Percentiles rank a stretch among this genome's conserved stretches.
phyloP scores from a whole-genome alignment of 2,329 filamentous ascomycete species.

The Aureobasidium sp. region DNA sequence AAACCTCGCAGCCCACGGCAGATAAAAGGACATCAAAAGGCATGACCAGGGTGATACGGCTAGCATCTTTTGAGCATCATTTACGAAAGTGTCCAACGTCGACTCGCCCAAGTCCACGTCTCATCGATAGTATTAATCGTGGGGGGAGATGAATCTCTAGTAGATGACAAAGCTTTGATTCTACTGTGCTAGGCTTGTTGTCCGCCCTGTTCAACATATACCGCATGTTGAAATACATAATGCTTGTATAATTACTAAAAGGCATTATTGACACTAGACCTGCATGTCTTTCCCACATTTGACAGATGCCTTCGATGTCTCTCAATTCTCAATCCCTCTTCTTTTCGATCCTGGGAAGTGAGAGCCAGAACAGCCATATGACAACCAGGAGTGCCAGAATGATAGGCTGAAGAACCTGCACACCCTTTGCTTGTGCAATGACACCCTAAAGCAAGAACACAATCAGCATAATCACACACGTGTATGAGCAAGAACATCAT shows the following conservation, averaged over 20 bases:
- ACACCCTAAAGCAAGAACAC: constrained; percentile 40
- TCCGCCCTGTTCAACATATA: too few species aligned
- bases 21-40: neutral
- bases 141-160: neutral
- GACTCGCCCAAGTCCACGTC: neutral
- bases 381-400: constrained; percentile 47
- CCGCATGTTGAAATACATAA: too few species aligned
- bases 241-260: too few species aligned
- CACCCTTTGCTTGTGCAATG: constrained; percentile 56
- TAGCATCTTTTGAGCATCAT: neutral
- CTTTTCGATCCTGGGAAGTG: constrained; percentile 40
- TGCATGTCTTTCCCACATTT: too few species aligned
- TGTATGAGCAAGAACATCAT: too few species aligned
- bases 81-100: neutral
- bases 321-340: constrained; percentile 29
- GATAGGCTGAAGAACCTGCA: constrained; percentile 51
- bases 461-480: too few species aligned
- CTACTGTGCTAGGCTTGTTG: too few species aligned
- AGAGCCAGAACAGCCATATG: constrained; percentile 47
- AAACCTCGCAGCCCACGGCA: neutral
- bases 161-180: too few species aligned
- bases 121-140: too few species aligned
- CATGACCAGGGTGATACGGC: neutral
- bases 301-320: neutral
- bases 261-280: too few species aligned